phyloP scores from a whole-genome alignment of 495 filamentous ascomycete genomes.

The Extremus antarcticus region DNA sequence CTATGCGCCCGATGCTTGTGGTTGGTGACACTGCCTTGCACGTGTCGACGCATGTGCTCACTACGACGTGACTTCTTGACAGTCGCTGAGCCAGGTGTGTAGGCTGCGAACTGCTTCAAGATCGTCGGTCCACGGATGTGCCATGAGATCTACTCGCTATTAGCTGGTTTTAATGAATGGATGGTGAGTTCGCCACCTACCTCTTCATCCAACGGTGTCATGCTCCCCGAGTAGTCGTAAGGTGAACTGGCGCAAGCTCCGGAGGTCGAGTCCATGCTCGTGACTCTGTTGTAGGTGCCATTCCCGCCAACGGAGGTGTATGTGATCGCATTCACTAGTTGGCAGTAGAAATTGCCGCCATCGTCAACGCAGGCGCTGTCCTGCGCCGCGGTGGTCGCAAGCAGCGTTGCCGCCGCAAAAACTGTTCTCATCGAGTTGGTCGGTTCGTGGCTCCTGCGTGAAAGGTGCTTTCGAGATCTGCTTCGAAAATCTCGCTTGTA shows the following conservation, averaged over 20 bases:
- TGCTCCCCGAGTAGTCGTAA: conserved; percentile 42
- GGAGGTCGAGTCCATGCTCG: conserved; percentile 41
- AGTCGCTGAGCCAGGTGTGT: conserved; percentile 33
- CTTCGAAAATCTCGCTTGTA: too few relatives aligned
- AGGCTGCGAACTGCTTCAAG: conserved; percentile 54
- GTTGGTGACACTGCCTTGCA: conserved; percentile 18
- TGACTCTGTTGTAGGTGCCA: conserved; percentile 50
- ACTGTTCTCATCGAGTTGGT: not conserved
- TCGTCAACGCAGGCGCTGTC: not conserved
- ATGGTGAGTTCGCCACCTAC: conserved; percentile 33
- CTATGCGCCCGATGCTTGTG: conserved; percentile 31
- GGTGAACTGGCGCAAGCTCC: conserved; percentile 43
- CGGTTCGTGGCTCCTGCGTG: too few relatives aligned
- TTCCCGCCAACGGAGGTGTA: conserved; percentile 46
- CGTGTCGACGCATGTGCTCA: not conserved
- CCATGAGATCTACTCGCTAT: conserved; percentile 44
- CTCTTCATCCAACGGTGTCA: conserved; percentile 57
- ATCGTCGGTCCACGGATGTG: conserved; percentile 58
- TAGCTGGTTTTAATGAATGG: not conserved
- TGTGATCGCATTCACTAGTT: conserved; percentile 45
- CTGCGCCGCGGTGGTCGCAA: not conserved
- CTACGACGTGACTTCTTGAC: conserved; percentile 20
- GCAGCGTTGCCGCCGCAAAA: not conserved
- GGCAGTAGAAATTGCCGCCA: conserved; percentile 45
- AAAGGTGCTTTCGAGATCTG: too few relatives aligned